These are phyloP conservation scores for Calonectria pseudoturangicola DNA, from an alignment of 2,329 filamentous ascomycete genomes.

Conservation along the genomic window DNA sequence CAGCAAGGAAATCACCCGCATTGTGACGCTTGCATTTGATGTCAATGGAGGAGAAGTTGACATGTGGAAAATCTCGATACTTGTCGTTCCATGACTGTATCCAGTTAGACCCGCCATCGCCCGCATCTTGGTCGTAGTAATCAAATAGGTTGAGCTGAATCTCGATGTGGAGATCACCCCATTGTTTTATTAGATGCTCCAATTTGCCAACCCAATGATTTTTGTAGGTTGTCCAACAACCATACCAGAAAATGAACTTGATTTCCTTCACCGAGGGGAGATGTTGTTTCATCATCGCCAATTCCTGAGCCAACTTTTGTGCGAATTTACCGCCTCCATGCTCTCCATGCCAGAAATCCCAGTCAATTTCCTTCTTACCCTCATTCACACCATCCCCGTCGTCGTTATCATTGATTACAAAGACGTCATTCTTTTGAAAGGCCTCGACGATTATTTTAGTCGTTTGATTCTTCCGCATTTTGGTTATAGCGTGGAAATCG, in stretches of 20 bases:
- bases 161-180: background rate
- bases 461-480: constrained; percentile 25
- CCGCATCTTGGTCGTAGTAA: constrained; percentile 14
- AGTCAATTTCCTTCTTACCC: background rate
- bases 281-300: constrained; percentile 24
- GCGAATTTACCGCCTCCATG: background rate
- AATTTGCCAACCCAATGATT: background rate
- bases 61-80: background rate
- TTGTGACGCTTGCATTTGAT: background rate
- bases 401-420: background rate
- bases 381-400: background rate
- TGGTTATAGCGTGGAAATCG: background rate
- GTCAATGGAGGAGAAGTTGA: constrained; percentile 24
- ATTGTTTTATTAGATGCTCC: background rate
- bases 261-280: constrained; percentile 6
- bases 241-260: constrained; percentile 33
- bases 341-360: background rate
- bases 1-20: background rate
- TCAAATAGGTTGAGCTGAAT: constrained; percentile 35
- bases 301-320: constrained; percentile 8
- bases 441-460: constrained; percentile 17
- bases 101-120: constrained; percentile 25
- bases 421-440: background rate
- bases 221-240: background rate
- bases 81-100: constrained; percentile 18